Evolutionary conservation across 768 basidiomycete genomes (phyloP), one percentile per base, ranked within the genome.

Genomic region (Russula brevipes): DNA sequence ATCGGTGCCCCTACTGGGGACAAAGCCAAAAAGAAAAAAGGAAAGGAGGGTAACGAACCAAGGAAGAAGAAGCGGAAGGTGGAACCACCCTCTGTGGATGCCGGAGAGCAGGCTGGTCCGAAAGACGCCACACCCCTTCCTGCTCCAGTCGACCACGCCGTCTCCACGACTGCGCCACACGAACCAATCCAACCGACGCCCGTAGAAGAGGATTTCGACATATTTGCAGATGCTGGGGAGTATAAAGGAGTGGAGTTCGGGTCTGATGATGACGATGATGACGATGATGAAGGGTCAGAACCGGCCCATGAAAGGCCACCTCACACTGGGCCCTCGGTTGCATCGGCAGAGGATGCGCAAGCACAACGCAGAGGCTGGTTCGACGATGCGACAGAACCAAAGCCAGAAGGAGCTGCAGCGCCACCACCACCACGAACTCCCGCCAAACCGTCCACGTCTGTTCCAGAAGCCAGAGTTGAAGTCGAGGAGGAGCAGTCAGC

Each of bases 211-310:
- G 85, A 91, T 57, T 82, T 91, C 46, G 89, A 96, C 70, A 95
- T 97, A 47, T 97, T 97, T 72, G 89, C 85, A 2, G 94, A 78
- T 57, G 90, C 84, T 5, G 93, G 87, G 9, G 91, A 91, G 54
- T 97, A 95, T 70, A 81, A 87, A 56, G 89, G 89, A 1, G 71
- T 89, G 7, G 81, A 83, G 51, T 66, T 82, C 4, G 84, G 78
- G 24, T 82, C 82, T 54, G 72, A 73, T n/a, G 72, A 71, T 14
- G 70, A 70, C n/a, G n/a, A n/a, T n/a, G n/a, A n/a, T n/a, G 69
- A 70, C 9, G 70, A 69, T 24, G 71, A 59, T 17, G 45, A 50
- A 14, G 52, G 35, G 47, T 31, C 57, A 30, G 55, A 58, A 14
- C 24, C 39, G 9, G 54, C 31, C 24, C 35, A 31, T n/a, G 39